Evolutionary conservation across 495 filamentous ascomycete species (phyloP).

Genomic region (Recurvomyces mirabilis): DNA sequence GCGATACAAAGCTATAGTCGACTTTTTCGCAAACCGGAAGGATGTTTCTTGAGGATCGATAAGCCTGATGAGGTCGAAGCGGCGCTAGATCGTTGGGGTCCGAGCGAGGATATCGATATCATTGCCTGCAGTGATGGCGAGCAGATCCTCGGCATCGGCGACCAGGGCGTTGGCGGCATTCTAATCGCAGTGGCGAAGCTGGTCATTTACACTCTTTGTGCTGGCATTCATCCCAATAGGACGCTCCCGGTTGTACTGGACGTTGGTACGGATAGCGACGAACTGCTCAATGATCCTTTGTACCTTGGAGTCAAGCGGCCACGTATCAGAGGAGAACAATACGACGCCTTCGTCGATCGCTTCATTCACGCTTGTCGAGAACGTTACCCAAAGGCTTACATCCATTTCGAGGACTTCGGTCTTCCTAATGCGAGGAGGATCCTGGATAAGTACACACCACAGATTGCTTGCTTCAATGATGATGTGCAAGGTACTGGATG

Average conservation of each 20-base stretch:
- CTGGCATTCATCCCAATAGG: slow-evolving; percentile 69
- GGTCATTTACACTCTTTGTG: slow-evolving; percentile 70
- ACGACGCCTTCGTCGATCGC: slow-evolving; percentile 64
- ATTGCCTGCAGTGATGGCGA: slow-evolving; percentile 79
- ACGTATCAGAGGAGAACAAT: slow-evolving; percentile 57
- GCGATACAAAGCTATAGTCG: slow-evolving; percentile 78
- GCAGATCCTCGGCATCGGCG: slow-evolving; percentile 78
- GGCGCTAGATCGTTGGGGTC: slow-evolving; percentile 55
- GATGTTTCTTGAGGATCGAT: slow-evolving; percentile 54
- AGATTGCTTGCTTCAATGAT: slow-evolving; percentile 81
- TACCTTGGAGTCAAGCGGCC: slow-evolving; percentile 65
- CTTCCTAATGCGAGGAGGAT: slow-evolving; percentile 51
- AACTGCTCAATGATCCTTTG: slow-evolving; percentile 64
- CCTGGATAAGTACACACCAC: slow-evolving; percentile 57
- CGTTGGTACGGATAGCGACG: slow-evolving; percentile 75
- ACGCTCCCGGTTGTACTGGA: slow-evolving; percentile 78
- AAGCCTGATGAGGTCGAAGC: slow-evolving; percentile 48
- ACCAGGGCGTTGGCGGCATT: slow-evolving; percentile 83
- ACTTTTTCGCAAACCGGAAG: slow-evolving; percentile 66
- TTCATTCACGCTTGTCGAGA: slow-evolving; percentile 59
- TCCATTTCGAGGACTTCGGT: slow-evolving; percentile 68
- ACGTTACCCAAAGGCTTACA: slow-evolving; percentile 66
- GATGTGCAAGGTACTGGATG: slow-evolving; percentile 86
- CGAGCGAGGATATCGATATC: slow-evolving; percentile 67
- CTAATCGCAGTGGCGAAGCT: slow-evolving; percentile 78